Conservation (phyloP, 306 rosid genomes). For the Boehmeria nivea region DNA sequence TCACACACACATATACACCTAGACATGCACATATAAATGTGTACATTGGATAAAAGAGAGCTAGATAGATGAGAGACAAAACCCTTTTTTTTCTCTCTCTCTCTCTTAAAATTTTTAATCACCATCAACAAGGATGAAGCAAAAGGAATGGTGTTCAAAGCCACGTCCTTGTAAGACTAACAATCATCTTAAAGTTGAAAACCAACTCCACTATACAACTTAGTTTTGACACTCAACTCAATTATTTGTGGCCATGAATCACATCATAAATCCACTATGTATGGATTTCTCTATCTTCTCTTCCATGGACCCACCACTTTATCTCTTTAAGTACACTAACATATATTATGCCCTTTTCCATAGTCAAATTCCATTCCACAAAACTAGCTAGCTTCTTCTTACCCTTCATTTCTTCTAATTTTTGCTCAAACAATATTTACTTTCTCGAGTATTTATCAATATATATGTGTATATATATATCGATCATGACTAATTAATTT, state of each 20-base stretch:
- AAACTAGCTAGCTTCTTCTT: neutral
- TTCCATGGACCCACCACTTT: slow-evolving; percentile 21
- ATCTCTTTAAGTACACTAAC: slow-evolving; percentile 19
- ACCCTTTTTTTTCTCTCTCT: too few relatives aligned
- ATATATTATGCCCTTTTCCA: neutral
- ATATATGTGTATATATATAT: too few relatives aligned
- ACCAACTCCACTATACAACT: slow-evolving; percentile 2
- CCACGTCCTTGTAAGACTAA: neutral
- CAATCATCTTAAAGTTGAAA: slow-evolving; percentile 8
- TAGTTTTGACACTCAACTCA: neutral
- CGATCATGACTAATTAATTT: too few relatives aligned
- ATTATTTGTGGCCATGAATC: slow-evolving; percentile 8
- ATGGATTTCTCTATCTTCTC: neutral
- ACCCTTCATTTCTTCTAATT: neutral
- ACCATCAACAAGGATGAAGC: too few relatives aligned
- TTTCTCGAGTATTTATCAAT: too few relatives aligned
- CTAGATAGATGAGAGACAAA: too few relatives aligned
- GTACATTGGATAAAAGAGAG: neutral
- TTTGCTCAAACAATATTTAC: neutral
- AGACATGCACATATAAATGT: neutral
- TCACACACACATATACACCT: neutral
- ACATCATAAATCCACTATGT: slow-evolving; percentile 22
- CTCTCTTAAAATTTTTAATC: too few relatives aligned
- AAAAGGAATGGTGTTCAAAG: slow-evolving; percentile 3
- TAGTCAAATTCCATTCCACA: slow-evolving; percentile 6